phyloP scores from a whole-genome alignment of 495 filamentous ascomycete genomes.

The Usnea hakonensis region DNA sequence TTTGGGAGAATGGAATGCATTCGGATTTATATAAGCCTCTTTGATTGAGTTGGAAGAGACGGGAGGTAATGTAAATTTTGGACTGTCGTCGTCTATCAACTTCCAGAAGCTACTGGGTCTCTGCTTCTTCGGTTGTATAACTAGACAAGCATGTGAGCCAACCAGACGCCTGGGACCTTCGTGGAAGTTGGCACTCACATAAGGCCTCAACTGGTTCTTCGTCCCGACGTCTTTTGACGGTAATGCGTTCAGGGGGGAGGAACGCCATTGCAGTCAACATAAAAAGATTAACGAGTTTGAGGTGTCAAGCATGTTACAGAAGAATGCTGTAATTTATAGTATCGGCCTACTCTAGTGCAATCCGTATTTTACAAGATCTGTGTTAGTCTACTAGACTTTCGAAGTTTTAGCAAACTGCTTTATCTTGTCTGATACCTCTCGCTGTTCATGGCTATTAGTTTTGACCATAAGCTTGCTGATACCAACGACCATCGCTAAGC shows the following conservation, averaged over 20 bases:
- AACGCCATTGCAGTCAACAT: slow-evolving; percentile 30
- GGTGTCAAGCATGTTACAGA: neutral
- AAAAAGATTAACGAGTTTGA: neutral
- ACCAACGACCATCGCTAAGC: slow-evolving; percentile 20
- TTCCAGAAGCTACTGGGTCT: slow-evolving; percentile 18
- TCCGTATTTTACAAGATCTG: neutral
- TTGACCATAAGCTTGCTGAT: slow-evolving; percentile 26
- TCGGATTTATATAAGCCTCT: neutral
- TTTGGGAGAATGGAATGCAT: neutral
- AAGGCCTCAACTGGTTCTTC: slow-evolving; percentile 50
- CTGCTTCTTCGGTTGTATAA: slow-evolving; percentile 16
- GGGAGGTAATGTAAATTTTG: neutral
- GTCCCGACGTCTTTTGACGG: slow-evolving; percentile 49
- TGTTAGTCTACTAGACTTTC: too few relatives aligned
- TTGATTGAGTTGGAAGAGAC: neutral
- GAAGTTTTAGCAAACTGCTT: neutral
- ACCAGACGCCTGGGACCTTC: neutral
- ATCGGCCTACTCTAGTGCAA: neutral
- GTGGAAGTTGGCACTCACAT: slow-evolving; percentile 34
- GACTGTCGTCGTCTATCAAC: slow-evolving; percentile 1
- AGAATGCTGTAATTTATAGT: neutral
- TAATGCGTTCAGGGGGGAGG: slow-evolving; percentile 48
- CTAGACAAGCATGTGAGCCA: slow-evolving; percentile 6
- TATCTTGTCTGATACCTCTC: neutral
- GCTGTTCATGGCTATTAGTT: neutral